A percentile compares a stretch with the other conserved stretches of the same genome.
phyloP scores from a whole-genome alignment of 1,139 yeast species.

The Suhomyces bokatorum region DNA sequence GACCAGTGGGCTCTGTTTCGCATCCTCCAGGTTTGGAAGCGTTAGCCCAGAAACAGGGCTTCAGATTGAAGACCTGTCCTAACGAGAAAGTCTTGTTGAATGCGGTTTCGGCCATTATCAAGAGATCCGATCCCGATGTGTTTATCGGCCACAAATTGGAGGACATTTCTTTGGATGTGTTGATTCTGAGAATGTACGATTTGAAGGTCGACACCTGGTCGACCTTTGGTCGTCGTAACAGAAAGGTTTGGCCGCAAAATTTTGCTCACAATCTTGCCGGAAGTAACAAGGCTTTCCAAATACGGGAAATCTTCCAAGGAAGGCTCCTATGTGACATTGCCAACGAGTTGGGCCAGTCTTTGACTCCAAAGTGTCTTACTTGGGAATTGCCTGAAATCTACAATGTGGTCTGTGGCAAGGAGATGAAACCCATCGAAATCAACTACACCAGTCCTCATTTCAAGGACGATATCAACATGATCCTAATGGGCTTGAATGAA shows the following conservation, averaged over 20 bases:
- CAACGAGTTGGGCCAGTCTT: constrained; percentile 92
- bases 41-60: constrained; percentile 51
- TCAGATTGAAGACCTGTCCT: constrained; percentile 57
- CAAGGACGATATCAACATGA: constrained; percentile 65
- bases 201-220: constrained; percentile 76
- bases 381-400: constrained; percentile 96
- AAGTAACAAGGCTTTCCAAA: constrained; percentile 49
- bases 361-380: constrained; percentile 90
- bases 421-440: constrained; percentile 65
- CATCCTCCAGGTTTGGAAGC: constrained; percentile 76
- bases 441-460: constrained; percentile 68
- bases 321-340: constrained; percentile 89
- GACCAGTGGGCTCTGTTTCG: constrained; percentile 63
- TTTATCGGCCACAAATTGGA: constrained; percentile 87
- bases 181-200: constrained; percentile 80
- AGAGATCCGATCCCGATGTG: constrained; percentile 83
- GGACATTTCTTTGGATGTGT: constrained; percentile 71
- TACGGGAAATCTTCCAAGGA: constrained; percentile 78
- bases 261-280: constrained; percentile 53
- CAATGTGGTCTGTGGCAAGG: constrained; percentile 65
- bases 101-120: constrained; percentile 71
- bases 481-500: constrained; percentile 71
- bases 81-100: constrained; percentile 74
- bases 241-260: constrained; percentile 74
- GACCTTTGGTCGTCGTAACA: constrained; percentile 76